These are phyloP conservation scores for Cytospora chrysosperma DNA, from an alignment of 2,329 filamentous ascomycete genomes.

Conservation along the genomic window DNA sequence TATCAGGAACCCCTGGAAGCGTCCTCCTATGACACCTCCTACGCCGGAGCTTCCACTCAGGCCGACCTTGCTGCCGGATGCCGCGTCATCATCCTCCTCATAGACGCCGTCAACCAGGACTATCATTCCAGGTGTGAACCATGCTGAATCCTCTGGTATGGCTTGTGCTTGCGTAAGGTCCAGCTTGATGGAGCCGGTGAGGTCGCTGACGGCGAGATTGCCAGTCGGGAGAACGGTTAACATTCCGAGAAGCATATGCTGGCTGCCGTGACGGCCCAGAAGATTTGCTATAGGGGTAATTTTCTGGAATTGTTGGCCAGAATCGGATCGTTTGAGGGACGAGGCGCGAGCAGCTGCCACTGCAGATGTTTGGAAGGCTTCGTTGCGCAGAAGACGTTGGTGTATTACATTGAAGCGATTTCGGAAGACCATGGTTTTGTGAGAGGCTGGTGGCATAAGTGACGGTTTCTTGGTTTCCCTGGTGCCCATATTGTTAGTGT, in stretches of 20 bases:
- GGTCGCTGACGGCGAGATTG: conserved; percentile 76
- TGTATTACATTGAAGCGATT: conserved; percentile 91
- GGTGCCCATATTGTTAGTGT: conserved; percentile 11
- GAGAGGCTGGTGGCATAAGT: conserved; percentile 71
- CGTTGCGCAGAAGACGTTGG: conserved; percentile 87
- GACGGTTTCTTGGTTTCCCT: conserved; percentile 65
- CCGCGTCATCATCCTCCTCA: conserved; percentile 80
- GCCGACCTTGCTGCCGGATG: conserved; percentile 52
- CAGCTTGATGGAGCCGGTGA: conserved; percentile 83
- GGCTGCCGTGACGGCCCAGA: conserved; percentile 76
- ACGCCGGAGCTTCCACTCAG: conserved; percentile 78
- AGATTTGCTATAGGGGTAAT: conserved; percentile 81
- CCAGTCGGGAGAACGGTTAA: conserved; percentile 79
- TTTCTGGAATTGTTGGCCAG: conserved; percentile 71
- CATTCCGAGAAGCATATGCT: conserved; percentile 84
- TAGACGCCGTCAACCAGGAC: conserved; percentile 95
- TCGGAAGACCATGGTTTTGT: conserved; percentile 83
- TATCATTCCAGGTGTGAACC: conserved; percentile 95
- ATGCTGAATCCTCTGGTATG: conserved; percentile 82
- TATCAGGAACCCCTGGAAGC: conserved; percentile 86
- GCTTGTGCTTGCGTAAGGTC: conserved; percentile 78
- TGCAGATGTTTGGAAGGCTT: conserved; percentile 83
- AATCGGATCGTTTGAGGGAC: conserved; percentile 57
- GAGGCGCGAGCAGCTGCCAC: conserved; percentile 62
- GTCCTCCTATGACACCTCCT: conserved; percentile 87